Conservation (phyloP, 2,329 filamentous ascomycete species). For the Colletotrichum brevisporum region DNA sequence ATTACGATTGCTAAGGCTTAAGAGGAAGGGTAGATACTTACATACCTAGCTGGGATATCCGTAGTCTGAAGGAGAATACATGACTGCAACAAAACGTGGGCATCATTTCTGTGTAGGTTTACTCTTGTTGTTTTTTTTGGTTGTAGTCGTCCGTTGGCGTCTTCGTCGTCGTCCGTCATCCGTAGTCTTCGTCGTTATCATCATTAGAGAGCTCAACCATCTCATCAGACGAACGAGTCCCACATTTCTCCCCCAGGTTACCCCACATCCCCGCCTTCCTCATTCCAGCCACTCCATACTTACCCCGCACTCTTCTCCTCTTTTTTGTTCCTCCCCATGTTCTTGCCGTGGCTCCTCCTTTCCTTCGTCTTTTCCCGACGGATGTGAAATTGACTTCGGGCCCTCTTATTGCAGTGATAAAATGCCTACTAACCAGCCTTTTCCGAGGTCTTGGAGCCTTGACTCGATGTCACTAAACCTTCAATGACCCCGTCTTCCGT, state of each 20-base stretch:
- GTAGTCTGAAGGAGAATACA: no score
- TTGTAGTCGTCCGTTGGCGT: no score
- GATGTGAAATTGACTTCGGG: background rate
- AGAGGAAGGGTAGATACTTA: background rate
- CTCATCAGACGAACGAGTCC: constrained; percentile 5
- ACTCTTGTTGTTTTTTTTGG: no score
- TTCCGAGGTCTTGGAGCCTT: background rate
- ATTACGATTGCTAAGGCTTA: constrained; percentile 6
- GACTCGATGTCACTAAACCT: background rate
- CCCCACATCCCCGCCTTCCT: constrained; percentile 14
- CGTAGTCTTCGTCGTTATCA: no score
- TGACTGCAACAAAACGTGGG: no score
- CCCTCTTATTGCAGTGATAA: background rate
- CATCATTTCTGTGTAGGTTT: no score
- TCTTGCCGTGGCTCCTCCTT: no score
- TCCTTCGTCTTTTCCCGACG: background rate
- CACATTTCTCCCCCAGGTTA: constrained; percentile 26
- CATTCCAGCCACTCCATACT: background rate
- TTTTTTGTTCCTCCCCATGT: background rate
- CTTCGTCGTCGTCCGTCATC: no score
- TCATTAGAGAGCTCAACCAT: no score
- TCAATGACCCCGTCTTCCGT: background rate
- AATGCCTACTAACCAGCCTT: background rate
- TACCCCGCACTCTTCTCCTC: constrained; percentile 22
- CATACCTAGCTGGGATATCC: background rate